Evolutionary conservation across 345 rosid genomes (phyloP), one percentile per base, ranked within the genome.

Genomic region (Brassica nigra): DNA sequence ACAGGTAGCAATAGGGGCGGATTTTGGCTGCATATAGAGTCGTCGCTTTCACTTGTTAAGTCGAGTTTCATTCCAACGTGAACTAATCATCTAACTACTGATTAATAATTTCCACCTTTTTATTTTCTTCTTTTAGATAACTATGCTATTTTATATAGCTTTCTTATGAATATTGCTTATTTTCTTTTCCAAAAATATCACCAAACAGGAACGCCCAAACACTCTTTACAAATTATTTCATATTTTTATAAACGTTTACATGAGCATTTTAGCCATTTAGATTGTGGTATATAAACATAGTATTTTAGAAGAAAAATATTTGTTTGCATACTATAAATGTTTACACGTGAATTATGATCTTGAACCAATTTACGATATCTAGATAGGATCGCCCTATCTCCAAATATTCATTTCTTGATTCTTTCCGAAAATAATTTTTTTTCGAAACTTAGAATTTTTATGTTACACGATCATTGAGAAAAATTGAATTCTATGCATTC

Each of bases 21-120:
- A 66, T 71, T 76, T 81, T 81, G 83, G 83, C 77, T 70, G 73
- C 52, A 76, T 81, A 72, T 71, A 81, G 77, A 81, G 70, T 23
- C 73, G 80, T 81, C 83, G 44, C 70, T 71, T 15, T 81, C 77
- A 71, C 73, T 81, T 76, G 80, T 76, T 81, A 42, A 81, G 34
- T 76, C 77, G 42, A 59, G 73, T 81, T 81, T 81, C 74, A 36
- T 75, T 64, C 63, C 73, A 70, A 62, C 66, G 55, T 2, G 62
- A 67, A 61, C 75, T 73, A 34, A 80, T 74, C 83, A 61, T 74
- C 71, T 80, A 68, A 62, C 71, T 68, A 23, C 69, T 79, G 74
- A 73, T 73, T 79, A 44, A 74, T 80, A 74, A 75, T 80, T 62
- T 80, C 62, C 12, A 74, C 49, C 71, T 74, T 80, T 80, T 68